Evolutionary conservation across 352 stramenopile genomes (phyloP), one percentile per base, ranked within the genome.

Genomic region (Phytophthora brassicae): DNA sequence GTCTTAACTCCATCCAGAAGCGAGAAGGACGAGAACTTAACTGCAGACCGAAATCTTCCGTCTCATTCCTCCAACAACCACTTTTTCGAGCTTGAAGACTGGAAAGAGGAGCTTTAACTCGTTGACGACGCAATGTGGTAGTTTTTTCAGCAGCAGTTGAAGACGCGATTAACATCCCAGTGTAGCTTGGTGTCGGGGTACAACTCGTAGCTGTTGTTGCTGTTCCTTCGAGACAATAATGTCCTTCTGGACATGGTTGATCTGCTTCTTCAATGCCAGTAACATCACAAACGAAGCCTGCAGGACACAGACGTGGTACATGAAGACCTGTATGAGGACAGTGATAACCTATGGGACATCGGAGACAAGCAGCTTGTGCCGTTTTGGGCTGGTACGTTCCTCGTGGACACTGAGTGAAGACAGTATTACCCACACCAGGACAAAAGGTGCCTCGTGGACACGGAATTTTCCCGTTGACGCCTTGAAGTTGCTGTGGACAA

Each of bases 191-290:
- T 4, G 70, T 64, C 3, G 69, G 74, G 0, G 78, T 75, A 56
- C 95, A 99, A 9, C 88, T 96, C 11, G 89, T 94, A n/a, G 84
- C 85, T 11, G 93, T 91, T 0, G 96, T 99, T 7, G 94, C 95
- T 8, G 96, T 99, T 17, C 96, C 96, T 68, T 97, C 91, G 13
- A 98, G 78, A 56, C 97, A 99, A 73, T 96, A 98, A 64, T 98
- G 96, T 0, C 96, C 95, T 56, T 92, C 80, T 17, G 97, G 97
- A 71, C 97, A 99, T 16, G 93, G 96, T 59, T 98, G 84, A n/a
- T 95, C 84, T 4, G 84, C 86, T 8, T 86, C 74, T 61, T 94
- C 75, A 23, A 98, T 96, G 22, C 96, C 97, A 2, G 87, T 97
- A 9, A 97, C 89, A 45, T 99, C 94, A 55, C 97, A 99, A 13